Conservation (phyloP, 2,329 filamentous ascomycete genomes). For the Zopfia rhizophila region DNA sequence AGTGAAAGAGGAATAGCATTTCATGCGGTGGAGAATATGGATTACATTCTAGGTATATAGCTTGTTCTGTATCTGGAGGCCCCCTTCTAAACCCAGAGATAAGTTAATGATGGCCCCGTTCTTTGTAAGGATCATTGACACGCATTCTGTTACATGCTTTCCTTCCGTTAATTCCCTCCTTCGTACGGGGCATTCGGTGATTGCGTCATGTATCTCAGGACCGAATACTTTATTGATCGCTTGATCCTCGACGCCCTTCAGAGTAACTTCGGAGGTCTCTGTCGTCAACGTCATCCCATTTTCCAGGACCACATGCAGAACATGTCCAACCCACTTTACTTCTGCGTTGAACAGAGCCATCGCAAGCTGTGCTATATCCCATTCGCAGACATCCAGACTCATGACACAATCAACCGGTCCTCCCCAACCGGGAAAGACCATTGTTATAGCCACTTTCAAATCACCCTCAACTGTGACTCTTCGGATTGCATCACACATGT, state of each 20-base stretch:
- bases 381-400: constrained; percentile 4
- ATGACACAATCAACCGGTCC: constrained; percentile 3
- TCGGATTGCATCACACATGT: constrained; percentile 3
- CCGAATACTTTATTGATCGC: constrained; percentile 2
- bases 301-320: constrained; percentile 3
- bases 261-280: constrained; percentile 5
- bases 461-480: constrained; percentile 3
- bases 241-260: constrained; percentile 2
- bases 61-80: constrained; percentile 5
- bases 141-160: constrained; percentile 2
- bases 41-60: constrained; percentile 5
- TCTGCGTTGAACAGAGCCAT: constrained; percentile 2
- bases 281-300: constrained; percentile 2
- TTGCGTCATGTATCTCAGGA: constrained; percentile 3
- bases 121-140: constrained; percentile 3
- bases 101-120: constrained; percentile 1
- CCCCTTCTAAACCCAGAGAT: neutral
- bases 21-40: neutral
- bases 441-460: constrained; percentile 3
- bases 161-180: neutral
- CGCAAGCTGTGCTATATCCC: constrained; percentile 3
- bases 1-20: constrained; percentile 9
- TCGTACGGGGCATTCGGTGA: neutral
- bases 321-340: constrained; percentile 2
- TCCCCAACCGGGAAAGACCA: constrained; percentile 1